These are phyloP conservation scores for Kwoniella europaea DNA, from an alignment of 768 basidiomycete species.

Conservation along the genomic window DNA sequence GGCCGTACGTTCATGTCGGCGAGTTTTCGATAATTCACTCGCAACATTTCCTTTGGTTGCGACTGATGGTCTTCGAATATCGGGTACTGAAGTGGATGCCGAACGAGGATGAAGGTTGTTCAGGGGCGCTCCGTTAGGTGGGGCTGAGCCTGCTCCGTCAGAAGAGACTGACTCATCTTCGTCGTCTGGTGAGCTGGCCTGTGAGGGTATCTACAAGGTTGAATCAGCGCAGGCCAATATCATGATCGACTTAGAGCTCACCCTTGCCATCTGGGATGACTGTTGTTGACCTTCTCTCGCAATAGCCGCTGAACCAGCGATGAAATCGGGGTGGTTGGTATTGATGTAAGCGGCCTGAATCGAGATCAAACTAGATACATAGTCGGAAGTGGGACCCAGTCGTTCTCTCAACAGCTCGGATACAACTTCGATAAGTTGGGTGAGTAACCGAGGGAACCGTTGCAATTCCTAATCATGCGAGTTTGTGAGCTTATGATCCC, in stretches of 20 bases:
- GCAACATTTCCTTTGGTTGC: conserved; percentile 37
- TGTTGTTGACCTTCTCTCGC: conserved; percentile 48
- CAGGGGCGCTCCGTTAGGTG: conserved; percentile 24
- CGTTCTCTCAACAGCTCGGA: conserved; percentile 93
- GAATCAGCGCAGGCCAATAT: conserved; percentile 2
- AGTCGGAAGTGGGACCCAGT: conserved; percentile 94
- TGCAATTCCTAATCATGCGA: conserved; percentile 73
- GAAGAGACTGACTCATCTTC: conserved; percentile 66
- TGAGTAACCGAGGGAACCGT: conserved; percentile 90
- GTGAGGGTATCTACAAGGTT: conserved; percentile 36
- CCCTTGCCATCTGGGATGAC: conserved; percentile 26
- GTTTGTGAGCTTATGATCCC: conserved; percentile 3
- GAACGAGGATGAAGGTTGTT: conserved; percentile 64
- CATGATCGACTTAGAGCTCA: conserved; percentile 11
- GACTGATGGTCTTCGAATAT: conserved; percentile 39
- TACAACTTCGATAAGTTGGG: conserved; percentile 94
- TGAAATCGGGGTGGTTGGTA: conserved; percentile 95
- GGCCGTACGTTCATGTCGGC: conserved; percentile 43
- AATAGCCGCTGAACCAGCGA: conserved; percentile 70
- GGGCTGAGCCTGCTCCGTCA: conserved; percentile 55
- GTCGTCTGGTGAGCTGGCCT: conserved; percentile 64
- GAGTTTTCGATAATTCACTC: conserved; percentile 54
- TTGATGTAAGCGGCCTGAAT: conserved; percentile 99
- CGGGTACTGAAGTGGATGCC: conserved; percentile 60
- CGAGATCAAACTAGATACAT: conserved; percentile 90